Evolutionary conservation across 306 rosid species (phyloP), one percentile per base, ranked within the genome.

Genomic region (Vigna angularis): DNA sequence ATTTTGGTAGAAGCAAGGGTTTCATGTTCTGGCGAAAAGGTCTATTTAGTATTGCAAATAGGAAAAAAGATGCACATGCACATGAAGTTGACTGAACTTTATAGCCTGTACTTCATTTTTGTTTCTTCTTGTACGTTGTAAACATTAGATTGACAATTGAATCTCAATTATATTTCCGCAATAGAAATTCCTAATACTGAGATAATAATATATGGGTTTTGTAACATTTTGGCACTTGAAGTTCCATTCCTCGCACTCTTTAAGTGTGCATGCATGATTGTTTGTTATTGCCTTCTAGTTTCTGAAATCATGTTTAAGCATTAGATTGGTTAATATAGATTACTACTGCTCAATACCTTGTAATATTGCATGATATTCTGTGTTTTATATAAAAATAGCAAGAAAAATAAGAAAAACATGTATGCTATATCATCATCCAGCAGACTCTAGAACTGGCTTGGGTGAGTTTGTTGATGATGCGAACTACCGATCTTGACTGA

Each of bases 121-220:
- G 69, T 48, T 38, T 34, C 28, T 34, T n/a, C n/a, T 22, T 51
- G 44, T 10, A 28, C 30, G 59, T 57, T 78, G 73, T 47, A 78
- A 78, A 78, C 68, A 49, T 50, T 68, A 4, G 15, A 68, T 32
- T 38, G 69, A 24, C 61, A 78, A 20, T 45, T 40, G 66, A 40
- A 45, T 42, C 40, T 12, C 6, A 26, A 58, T 15, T 16, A 5
- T 44, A 72, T 66, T 56, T 45, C 24, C 18, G 22, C 36, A 34
- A 13, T 4, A 59, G 22, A 9, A 59, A 55, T 59, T 8, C 30
- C 59, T 15, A 8, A 20, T 56, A 56, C 30, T 15, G 56, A 56
- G 30, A 66, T 64, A 16, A 34, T 62, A 62, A 15, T 62, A n/a
- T 15, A 62, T 32, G 40, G 40, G 7, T 11, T 62, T 58, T 14